Evolutionary conservation across 1,139 yeast genomes (phyloP).

Genomic region (Wickerhamiella pararugosa): DNA sequence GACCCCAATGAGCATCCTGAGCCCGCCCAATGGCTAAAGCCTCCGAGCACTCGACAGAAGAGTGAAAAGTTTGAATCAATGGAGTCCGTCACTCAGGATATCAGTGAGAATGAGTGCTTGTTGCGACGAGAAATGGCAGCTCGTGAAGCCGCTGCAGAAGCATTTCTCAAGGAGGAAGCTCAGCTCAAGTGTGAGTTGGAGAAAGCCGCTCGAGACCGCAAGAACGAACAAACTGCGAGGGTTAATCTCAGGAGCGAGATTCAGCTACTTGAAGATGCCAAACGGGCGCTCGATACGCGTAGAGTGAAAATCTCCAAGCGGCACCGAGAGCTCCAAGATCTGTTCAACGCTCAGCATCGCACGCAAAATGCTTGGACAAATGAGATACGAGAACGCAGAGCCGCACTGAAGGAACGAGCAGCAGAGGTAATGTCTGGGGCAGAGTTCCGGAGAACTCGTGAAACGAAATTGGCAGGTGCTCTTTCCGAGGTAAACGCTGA

Average conservation of each 20-base stretch:
- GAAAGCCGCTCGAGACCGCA: not conserved
- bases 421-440: not conserved
- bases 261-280: not conserved
- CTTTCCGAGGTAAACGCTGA: not conserved
- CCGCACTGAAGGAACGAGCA: not conserved
- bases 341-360: slow-evolving; percentile 3
- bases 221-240: slow-evolving; percentile 1
- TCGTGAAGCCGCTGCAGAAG: not conserved
- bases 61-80: slow-evolving; percentile 1
- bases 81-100: slow-evolving; percentile 1
- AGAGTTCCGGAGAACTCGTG: not conserved
- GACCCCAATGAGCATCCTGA: not conserved
- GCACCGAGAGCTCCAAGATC: slow-evolving; percentile 4
- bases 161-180: not conserved
- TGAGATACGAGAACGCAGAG: not conserved
- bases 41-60: not conserved
- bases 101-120: not conserved
- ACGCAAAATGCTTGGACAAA: slow-evolving; percentile 4
- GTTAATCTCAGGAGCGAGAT: slow-evolving; percentile 1
- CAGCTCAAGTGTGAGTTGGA: not conserved
- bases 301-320: not conserved
- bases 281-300: slow-evolving; percentile 1
- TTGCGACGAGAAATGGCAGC: not conserved
- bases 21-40: slow-evolving; percentile 3
- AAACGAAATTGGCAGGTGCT: not conserved